These are phyloP conservation scores for Xerocomellus dryophilus DNA, from an alignment of 768 basidiomycete species.

Conservation along the genomic window DNA sequence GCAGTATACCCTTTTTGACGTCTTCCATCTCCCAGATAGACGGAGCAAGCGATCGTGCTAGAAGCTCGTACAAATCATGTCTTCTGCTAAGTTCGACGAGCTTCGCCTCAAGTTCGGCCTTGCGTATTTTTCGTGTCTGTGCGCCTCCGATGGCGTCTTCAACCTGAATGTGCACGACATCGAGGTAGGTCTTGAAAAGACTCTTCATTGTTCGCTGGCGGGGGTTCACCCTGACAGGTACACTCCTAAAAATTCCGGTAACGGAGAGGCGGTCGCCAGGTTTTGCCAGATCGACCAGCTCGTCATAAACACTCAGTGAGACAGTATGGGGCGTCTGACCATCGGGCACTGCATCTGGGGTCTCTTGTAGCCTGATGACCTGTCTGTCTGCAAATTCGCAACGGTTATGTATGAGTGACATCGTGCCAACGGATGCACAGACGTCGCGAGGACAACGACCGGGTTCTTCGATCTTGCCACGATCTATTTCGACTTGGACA, in stretches of 20 bases:
- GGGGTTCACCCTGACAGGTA: conserved; percentile 94
- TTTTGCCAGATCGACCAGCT: conserved; percentile 93
- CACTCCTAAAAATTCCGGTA: conserved; percentile 91
- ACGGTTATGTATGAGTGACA: conserved; percentile 95
- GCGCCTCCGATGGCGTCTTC: conserved; percentile 42
- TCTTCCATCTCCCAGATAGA: conserved; percentile 99
- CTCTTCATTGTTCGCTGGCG: conserved; percentile 89
- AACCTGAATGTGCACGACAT: conserved; percentile 89
- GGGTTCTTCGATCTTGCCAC: conserved; percentile 97
- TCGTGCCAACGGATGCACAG: conserved; percentile 82
- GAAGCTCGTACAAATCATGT: conserved; percentile 82
- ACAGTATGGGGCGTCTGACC: conserved; percentile 99
- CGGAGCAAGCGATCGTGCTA: conserved; percentile 85
- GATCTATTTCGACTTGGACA: conserved; percentile 94
- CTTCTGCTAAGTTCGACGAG: conserved; percentile 67
- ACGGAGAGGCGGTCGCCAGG: conserved; percentile 92
- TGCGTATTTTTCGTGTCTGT: conserved; percentile 37
- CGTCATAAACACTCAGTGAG: conserved; percentile 95
- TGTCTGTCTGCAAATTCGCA: conserved; percentile 96
- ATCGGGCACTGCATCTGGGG: conserved; percentile 95
- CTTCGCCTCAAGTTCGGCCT: conserved; percentile 76
- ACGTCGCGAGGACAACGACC: conserved; percentile 89
- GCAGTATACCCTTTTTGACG: conserved; percentile 95
- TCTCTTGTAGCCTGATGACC: conserved; percentile 93
- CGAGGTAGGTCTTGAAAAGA: conserved; percentile 96